Base-by-base conservation (phyloP, 495 filamentous ascomycete genomes). In the Trichoderma reesei region DNA sequence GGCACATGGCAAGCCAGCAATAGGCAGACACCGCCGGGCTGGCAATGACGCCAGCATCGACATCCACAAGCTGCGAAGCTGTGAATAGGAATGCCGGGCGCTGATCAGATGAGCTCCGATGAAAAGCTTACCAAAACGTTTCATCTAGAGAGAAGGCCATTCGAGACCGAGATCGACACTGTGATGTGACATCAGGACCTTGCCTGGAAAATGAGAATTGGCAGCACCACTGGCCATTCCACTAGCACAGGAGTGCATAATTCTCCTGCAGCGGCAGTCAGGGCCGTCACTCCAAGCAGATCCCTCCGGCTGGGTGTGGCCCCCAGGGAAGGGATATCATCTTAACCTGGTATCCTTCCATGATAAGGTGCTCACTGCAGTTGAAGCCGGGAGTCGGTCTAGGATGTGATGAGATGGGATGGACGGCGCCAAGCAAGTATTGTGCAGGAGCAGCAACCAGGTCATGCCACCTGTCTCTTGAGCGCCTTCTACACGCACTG, bases 301-400 rank as follows among this genome's bases (percentile, higher is more conserved):
- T 56, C 51, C 26, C n/a, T 56, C 20, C 16, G 34, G 51, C 51
- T 31, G 51, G 26, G 26, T 34, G 5, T 31, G 20, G 11, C 13
- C 10, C 1, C 51, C 51, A 10, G 5, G 26, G 1, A 31, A 11
- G 8, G 11, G 26, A 26, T 56, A 11, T 56, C 9, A n/a, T 31
- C 26, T 56, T 8, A 54, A 33, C 10, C 37, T 39, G 10, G 37
- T 10, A 39, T 39, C 37, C 4, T 39, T 56, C 13, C n/a, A n/a
- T n/a, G n/a, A n/a, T n/a, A n/a, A 56, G 10, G 51, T 56, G 51
- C 51, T 34, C 31, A 56, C 51, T 56, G 51, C 51, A 56, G 18
- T 34, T n/a, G 26, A 56, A 56, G 10, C 16, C 51, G 34, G 31
- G 51, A 56, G n/a, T n/a, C n/a, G n/a, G n/a, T n/a, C n/a, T n/a